Conservation (phyloP, 2,329 filamentous ascomycete species). For the Phyllosticta citrichinensis region DNA sequence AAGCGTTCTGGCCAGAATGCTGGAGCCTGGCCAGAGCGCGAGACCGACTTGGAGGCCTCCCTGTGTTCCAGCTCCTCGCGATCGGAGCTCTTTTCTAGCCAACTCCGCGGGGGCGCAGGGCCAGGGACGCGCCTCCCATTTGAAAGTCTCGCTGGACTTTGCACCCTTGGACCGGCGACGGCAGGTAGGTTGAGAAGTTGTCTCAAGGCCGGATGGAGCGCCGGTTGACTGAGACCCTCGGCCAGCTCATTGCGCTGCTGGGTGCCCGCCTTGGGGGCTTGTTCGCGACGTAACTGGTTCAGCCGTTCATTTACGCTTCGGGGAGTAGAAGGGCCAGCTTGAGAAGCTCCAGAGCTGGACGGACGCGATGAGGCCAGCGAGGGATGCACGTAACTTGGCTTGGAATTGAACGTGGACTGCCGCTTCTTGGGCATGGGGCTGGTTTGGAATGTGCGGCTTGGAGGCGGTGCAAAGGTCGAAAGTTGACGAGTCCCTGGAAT, state of each 20-base stretch:
- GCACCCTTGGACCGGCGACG: slow-evolving; percentile 35
- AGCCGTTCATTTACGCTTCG: slow-evolving; percentile 39
- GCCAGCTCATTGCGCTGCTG: slow-evolving; percentile 36
- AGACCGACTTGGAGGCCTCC: slow-evolving; percentile 18
- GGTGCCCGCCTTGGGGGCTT: slow-evolving; percentile 27
- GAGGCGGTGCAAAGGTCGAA: background rate
- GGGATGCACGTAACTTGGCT: slow-evolving; percentile 29
- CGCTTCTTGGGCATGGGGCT: slow-evolving; percentile 39
- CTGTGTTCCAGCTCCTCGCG: background rate
- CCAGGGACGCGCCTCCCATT: slow-evolving; percentile 24
- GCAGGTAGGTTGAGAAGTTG: slow-evolving; percentile 36
- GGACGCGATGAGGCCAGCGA: slow-evolving; percentile 23
- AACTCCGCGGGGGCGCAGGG: slow-evolving; percentile 37
- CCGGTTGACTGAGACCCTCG: slow-evolving; percentile 30
- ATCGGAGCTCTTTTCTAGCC: slow-evolving; percentile 25
- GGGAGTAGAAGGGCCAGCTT: slow-evolving; percentile 11
- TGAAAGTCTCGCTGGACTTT: slow-evolving; percentile 19
- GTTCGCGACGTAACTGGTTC: slow-evolving; percentile 35
- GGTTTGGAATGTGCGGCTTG: background rate
- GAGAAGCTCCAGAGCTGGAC: slow-evolving; percentile 14
- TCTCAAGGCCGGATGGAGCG: slow-evolving; percentile 35
- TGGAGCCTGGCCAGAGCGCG: background rate
- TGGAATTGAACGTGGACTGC: slow-evolving; percentile 29
- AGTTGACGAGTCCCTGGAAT: background rate
- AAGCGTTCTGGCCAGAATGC: slow-evolving; percentile 3